Conservation (phyloP, 371 early-diverging fungal species). For the Haplosporangium sp. region DNA sequence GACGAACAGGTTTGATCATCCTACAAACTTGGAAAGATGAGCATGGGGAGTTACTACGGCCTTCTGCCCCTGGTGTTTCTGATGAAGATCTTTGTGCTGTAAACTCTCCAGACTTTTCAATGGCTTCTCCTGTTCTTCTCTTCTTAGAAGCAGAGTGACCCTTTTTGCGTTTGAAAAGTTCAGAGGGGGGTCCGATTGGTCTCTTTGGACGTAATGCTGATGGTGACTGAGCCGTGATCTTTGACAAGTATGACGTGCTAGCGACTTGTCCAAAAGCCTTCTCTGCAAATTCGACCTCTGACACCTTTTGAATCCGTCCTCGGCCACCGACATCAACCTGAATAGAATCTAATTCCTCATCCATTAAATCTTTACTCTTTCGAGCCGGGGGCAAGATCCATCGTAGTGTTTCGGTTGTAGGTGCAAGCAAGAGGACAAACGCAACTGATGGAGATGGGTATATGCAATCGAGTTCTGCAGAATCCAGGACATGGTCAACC, state of each 20-base stretch:
- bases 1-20: constrained; percentile 65
- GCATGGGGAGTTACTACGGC: neutral
- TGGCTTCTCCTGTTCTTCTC: neutral
- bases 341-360: constrained; percentile 25
- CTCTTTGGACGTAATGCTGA: neutral
- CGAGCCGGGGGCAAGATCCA: constrained; percentile 50
- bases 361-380: constrained; percentile 4
- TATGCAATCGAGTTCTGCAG: constrained; percentile 44
- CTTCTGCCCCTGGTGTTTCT: constrained; percentile 3
- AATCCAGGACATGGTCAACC: constrained; percentile 50
- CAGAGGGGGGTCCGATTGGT: constrained; percentile 10
- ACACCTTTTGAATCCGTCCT: constrained; percentile 17
- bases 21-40: constrained; percentile 55
- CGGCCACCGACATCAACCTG: constrained; percentile 38
- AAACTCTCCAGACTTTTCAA: neutral
- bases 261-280: neutral
- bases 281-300: constrained; percentile 9
- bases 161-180: constrained; percentile 33
- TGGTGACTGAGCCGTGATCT: too few relatives aligned
- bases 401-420: constrained; percentile 43
- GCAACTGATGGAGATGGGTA: constrained; percentile 37
- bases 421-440: constrained; percentile 40
- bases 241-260: constrained; percentile 13
- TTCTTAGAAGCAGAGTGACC: neutral
- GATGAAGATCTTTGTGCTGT: neutral